Base-by-base conservation (phyloP, 257 asterid species). In the Phtheirospermum japonicum region DNA sequence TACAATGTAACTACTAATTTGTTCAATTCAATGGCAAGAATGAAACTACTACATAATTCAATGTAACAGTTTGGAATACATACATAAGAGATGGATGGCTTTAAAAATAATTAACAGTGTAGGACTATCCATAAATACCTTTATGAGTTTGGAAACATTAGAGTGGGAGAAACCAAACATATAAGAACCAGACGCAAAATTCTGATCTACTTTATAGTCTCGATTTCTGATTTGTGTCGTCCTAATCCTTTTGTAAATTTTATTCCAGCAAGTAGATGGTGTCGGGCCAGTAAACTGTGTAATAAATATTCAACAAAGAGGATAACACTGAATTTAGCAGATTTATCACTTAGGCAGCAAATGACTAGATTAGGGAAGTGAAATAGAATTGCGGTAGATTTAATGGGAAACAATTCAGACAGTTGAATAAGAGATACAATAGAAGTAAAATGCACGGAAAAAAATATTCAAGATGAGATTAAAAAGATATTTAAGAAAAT, bases 81-180 rank as follows among this genome's bases (percentile, higher is more conserved):
- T 39, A 11, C 34, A 66, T 64, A 61, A 23, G 66, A 63, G n/a
- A 67, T 11, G 26, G 14, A 10, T 31, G 75, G 58, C 28, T 48
- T 42, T 11, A 12, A 19, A 33, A 30, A 49, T 46, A 54, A 63
- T 2, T 46, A 70, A 63, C 60, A 40, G 43, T 26, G 60, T 62
- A 34, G 0, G 63, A 66, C 59, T 23, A 49, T 53, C 49, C 34
- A 48, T 28, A 36, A 30, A 57, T 83, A 87, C 97, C 95, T 87
- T 73, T 61, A 90, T 79, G 72, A 90, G 94, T 79, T 79, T 77
- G 45, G 80, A 75, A 68, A 90, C 80, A 76, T 87, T 84, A 11
- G 93, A 94, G 70, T 85, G 84, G 50, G 96, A 74, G 70, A 90
- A 79, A 37, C 96, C 96, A 80, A 87, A 90, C 96, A 83, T 83